Percentiles rank a stretch among this genome's conserved stretches.
These are phyloP conservation scores for Penicillium aurantiogriseum DNA, from an alignment of 2,329 filamentous ascomycete genomes.

Conservation along the genomic window DNA sequence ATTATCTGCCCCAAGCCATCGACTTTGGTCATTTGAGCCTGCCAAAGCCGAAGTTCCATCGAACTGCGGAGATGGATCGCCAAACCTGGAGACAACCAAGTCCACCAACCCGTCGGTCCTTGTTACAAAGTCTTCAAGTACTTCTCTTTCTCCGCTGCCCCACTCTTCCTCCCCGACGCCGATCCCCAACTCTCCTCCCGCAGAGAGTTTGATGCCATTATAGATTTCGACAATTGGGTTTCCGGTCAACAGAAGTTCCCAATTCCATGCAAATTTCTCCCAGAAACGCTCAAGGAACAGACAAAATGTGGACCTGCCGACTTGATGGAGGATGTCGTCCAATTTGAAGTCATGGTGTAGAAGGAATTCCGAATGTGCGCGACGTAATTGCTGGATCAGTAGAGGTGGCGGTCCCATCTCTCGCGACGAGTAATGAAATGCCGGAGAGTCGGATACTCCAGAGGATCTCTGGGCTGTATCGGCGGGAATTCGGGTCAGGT, in stretches of 20 bases:
- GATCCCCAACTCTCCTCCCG: conserved; percentile 85
- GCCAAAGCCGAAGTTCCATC: conserved; percentile 20
- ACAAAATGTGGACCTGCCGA: conserved; percentile 67
- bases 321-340: conserved; percentile 64
- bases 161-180: conserved; percentile 95
- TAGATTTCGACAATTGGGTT: conserved; percentile 80
- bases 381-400: conserved; percentile 74
- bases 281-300: conserved; percentile 76
- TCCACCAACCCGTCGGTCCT: conserved; percentile 83
- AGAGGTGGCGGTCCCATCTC: conserved; percentile 82
- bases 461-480: conserved; percentile 46
- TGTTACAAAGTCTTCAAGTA: conserved; percentile 81
- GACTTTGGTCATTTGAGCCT: conserved; percentile 30
- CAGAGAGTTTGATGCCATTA: conserved; percentile 81
- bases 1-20: conserved; percentile 73
- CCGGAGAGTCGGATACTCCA: conserved; percentile 40
- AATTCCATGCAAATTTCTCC: conserved; percentile 64
- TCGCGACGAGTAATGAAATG: conserved; percentile 78
- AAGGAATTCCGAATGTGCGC: conserved; percentile 79
- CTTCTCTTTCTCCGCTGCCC: conserved; percentile 88
- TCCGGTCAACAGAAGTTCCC: conserved; percentile 87
- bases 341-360: conserved; percentile 82
- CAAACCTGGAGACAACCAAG: conserved; percentile 82
- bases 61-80: conserved; percentile 49
- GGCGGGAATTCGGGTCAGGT: conserved; percentile 71